Base-by-base conservation (phyloP, 768 basidiomycete species). In the Collybia mongolica region DNA sequence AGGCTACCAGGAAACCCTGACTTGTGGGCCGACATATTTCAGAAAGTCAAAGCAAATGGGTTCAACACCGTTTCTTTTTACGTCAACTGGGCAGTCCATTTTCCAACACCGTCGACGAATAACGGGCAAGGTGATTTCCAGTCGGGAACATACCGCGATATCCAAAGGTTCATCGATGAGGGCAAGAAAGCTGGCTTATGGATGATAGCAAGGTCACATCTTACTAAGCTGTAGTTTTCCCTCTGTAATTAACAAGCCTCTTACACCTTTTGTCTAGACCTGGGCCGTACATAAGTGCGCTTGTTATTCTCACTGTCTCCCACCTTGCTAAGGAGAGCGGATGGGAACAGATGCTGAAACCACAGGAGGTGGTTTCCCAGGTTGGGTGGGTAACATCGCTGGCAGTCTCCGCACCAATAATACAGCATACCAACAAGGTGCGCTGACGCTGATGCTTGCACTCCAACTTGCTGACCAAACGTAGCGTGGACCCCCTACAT, bases 21-120 rank as follows among this genome's bases (percentile, higher is more conserved):
- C 44, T 62, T 82, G 18, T 82, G 81, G 80, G 65, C 68, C 12
- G 85, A 86, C 57, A 65, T 86, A 45, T 76, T 86, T 40, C 73
- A 85, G 55, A 86, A 86, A 57, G 64, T 83, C 48, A 83, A 80
- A 54, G 75, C 83, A 20, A 77, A 79, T 53, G 82, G 82, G 5
- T 80, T 83, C 66, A 83, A 83, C 52, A 73, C 79, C 4, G 77
- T 86, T 38, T 82, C 80, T 1, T 80, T 79, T 64, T 82, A 80
- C 55, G 70, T 81, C 20, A 79, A 79, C 53, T 84, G 83, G 81
- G 83, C 81, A 9, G 53, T 79, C 6, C 74, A 77, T 52, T 80
- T 70, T 54, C 81, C 81, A 11, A 69, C 79, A 0, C 74, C 75
- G 0, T 53, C 60, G 26, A 77, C 76, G 8, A 75, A 74, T 46